Percentiles rank a stretch among this genome's conserved stretches.
These are phyloP conservation scores for Trametes elegans DNA, from an alignment of 768 basidiomycete species.

Conservation along the genomic window DNA sequence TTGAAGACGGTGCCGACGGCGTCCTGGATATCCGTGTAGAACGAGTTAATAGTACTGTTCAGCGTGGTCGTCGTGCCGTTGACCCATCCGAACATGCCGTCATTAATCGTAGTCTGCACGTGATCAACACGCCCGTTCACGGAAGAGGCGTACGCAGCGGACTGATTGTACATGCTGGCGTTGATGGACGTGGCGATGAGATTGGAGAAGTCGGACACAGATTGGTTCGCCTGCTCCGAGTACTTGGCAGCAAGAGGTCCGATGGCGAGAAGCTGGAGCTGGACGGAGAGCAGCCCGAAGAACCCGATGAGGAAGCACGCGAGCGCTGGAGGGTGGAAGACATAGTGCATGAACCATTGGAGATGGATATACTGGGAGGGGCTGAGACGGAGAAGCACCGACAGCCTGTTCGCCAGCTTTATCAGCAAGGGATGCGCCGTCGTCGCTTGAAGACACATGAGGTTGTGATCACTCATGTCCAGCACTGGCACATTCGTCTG, in stretches of 20 bases:
- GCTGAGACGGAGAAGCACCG: constrained; percentile 49
- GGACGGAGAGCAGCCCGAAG: constrained; percentile 81
- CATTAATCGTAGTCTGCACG: constrained; percentile 77
- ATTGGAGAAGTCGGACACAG: constrained; percentile 63
- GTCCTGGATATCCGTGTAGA: constrained; percentile 84
- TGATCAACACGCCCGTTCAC: constrained; percentile 70
- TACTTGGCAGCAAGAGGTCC: constrained; percentile 71
- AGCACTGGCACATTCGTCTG: constrained; percentile 45
- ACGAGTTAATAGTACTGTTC: constrained; percentile 81
- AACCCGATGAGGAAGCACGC: constrained; percentile 92
- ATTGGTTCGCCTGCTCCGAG: constrained; percentile 54
- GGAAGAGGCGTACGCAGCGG: constrained; percentile 68
- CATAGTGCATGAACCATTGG: constrained; percentile 88
- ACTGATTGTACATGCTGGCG: constrained; percentile 79
- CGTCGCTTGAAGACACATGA: constrained; percentile 70
- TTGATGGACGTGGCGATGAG: constrained; percentile 78
- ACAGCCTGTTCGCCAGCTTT: constrained; percentile 55
- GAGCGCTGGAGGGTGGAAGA: constrained; percentile 89
- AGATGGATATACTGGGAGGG: constrained; percentile 65
- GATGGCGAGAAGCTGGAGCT: constrained; percentile 83
- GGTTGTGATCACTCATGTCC: constrained; percentile 69
- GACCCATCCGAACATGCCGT: constrained; percentile 93
- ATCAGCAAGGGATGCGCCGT: constrained; percentile 73
- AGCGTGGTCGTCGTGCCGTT: constrained; percentile 85
- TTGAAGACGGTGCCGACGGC: constrained; percentile 79